Evolutionary conservation across 2,329 filamentous ascomycete species (phyloP).

Genomic region (Chaetomium strumarium): DNA sequence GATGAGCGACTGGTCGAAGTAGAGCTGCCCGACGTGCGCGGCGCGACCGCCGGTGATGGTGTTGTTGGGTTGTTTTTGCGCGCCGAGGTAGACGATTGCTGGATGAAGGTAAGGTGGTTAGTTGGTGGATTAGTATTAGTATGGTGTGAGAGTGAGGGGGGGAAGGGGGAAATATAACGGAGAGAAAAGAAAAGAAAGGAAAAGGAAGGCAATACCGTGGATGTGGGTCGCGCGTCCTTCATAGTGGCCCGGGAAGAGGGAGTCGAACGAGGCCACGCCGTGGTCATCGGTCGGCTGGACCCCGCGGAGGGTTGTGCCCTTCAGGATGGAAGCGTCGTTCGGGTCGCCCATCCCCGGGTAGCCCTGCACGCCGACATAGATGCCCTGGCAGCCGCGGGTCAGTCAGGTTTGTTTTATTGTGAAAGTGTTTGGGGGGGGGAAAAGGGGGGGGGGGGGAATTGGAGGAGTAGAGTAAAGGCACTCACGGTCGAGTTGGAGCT

Average conservation of each 20-base stretch:
- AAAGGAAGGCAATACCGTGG: conserved; percentile 27
- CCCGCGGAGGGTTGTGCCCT: conserved; percentile 38
- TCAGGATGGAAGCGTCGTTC: conserved; percentile 35
- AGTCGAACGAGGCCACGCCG: conserved; percentile 36
- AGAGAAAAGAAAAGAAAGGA: neutral
- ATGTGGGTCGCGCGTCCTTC: conserved; percentile 41
- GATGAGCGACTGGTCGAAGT: conserved; percentile 28
- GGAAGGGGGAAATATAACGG: neutral
- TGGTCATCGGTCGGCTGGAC: conserved; percentile 35
- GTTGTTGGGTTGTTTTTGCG: conserved; percentile 39
- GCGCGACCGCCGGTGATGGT: conserved; percentile 26
- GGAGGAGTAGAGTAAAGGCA: neutral
- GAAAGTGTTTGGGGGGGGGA: neutral
- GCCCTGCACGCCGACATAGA: conserved; percentile 32
- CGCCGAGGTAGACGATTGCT: conserved; percentile 28
- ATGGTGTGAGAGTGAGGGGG: too few species aligned
- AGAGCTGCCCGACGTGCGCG: conserved; percentile 28
- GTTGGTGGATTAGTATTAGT: neutral
- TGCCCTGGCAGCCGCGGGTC: conserved; percentile 18
- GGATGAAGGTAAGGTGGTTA: neutral
- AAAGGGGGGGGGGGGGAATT: neutral
- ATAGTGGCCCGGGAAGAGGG: conserved; percentile 42
- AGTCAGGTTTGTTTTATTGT: neutral
- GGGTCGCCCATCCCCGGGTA: conserved; percentile 34
- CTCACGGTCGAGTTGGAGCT: conserved; percentile 36